Evolutionary conservation across 1,284 basidiomycete species (phyloP), one percentile per base, ranked within the genome.

Genomic region (Rhodotorula sp.): DNA sequence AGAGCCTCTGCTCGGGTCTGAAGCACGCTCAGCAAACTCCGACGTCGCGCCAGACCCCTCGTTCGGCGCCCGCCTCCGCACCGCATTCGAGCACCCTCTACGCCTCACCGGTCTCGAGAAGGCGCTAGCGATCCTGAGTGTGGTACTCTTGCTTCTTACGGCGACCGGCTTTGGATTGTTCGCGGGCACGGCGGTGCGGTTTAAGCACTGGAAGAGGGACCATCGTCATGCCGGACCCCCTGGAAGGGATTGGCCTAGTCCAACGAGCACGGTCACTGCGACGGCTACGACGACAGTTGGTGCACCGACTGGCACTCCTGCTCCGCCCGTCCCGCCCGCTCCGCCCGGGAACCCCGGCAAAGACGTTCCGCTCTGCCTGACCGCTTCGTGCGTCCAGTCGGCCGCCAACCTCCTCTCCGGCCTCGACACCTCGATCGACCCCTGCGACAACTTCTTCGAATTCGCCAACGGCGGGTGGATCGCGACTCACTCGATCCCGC

Each of bases 381-480:
- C 90, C 11, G 79, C 89, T 24, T 86, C 89, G 71, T 99, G 95
- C 78, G 89, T 98, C 62, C 82, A 88, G 56, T 85, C 94, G 20
- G 89, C 95, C 7, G 89, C 91, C 4, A 86, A 88, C 1, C 89
- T 99, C 68, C 82, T 98, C 34, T 86, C 88, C 32, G 87, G 88
- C 4, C 82, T 99, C 58, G 94, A 99, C 79, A 85, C 85, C 20
- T 84, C 88, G 6, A 85, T 90, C 74, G 91, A 98, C 79, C 95
- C 95, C 0, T 99, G 95, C 81, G 91, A 97, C 75, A 89, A 94
- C 81, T 98, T 98, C 79, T 97, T 95, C 79, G 86, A 89, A 72
- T 99, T 90, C 81, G 87, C 71, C 71, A 79, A 82, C 76, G 91
- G 91, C 30, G 91, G 91, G 32, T 97, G 93, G 93, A 83, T 90